phyloP scores from a whole-genome alignment of 2,329 filamentous ascomycete species.

The Phaeosphaeriaceae sp. region DNA sequence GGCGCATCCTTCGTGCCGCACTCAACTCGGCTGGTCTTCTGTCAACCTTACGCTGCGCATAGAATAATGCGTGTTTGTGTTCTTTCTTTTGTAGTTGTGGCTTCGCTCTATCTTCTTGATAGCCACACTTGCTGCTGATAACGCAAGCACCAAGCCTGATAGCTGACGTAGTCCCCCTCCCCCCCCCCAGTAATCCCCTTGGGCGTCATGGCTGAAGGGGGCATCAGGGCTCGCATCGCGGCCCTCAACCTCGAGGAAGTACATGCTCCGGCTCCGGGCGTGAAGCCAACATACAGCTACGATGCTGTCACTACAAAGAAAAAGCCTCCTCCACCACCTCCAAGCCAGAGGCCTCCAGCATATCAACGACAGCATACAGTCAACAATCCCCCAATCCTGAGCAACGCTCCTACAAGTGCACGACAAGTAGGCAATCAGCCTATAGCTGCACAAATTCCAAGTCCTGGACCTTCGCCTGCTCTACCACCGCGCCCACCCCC shows the following conservation, averaged over 20 bases:
- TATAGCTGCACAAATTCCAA: slow-evolving; percentile 18
- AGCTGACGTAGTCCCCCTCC: no score
- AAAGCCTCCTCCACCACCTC: slow-evolving; percentile 48
- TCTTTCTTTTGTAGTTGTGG: slow-evolving; percentile 1
- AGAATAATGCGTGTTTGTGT: slow-evolving; percentile 4
- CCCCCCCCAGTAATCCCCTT: slow-evolving; percentile 9
- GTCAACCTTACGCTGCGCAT: background rate
- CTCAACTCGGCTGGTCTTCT: background rate
- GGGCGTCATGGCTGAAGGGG: slow-evolving; percentile 40
- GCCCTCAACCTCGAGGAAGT: slow-evolving; percentile 56
- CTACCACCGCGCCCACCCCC: slow-evolving; percentile 54
- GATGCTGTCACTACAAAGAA: slow-evolving; percentile 43
- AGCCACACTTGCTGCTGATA: slow-evolving; percentile 5
- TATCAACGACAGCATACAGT: slow-evolving; percentile 43
- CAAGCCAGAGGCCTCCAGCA: slow-evolving; percentile 43
- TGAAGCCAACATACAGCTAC: slow-evolving; percentile 45
- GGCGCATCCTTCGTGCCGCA: slow-evolving; percentile 1
- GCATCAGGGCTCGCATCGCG: slow-evolving; percentile 56
- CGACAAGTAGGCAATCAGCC: slow-evolving; percentile 50
- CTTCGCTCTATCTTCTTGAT: slow-evolving; percentile 1
- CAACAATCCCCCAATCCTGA: slow-evolving; percentile 50
- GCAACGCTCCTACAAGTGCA: slow-evolving; percentile 42
- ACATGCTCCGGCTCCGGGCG: slow-evolving; percentile 43
- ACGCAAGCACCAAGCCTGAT: slow-evolving; percentile 8
- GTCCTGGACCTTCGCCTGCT: slow-evolving; percentile 34